Evolutionary conservation across 495 filamentous ascomycete species (phyloP).

Genomic region (Entonaema liquescens): DNA sequence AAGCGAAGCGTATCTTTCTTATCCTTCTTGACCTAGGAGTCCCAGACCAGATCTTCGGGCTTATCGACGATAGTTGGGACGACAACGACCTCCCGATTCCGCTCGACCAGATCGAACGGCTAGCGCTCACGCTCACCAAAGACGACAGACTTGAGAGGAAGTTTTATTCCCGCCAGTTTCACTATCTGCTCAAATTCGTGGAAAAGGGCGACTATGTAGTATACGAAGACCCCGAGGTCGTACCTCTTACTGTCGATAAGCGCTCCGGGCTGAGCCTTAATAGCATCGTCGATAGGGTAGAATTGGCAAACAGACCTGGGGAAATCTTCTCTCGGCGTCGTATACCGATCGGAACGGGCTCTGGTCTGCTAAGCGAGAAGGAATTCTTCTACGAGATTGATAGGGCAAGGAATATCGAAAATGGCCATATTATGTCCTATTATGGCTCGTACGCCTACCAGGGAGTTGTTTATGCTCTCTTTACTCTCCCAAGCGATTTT

Average conservation of each 20-base stretch:
- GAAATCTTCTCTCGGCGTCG: slow-evolving; percentile 74
- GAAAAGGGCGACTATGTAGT: slow-evolving; percentile 73
- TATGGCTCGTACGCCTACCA: slow-evolving; percentile 82
- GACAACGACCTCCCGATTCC: slow-evolving; percentile 88
- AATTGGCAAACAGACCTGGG: slow-evolving; percentile 66
- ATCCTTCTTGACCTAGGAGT: slow-evolving; percentile 81
- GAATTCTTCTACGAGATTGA: slow-evolving; percentile 77
- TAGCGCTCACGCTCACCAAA: slow-evolving; percentile 67
- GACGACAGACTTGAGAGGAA: slow-evolving; percentile 72
- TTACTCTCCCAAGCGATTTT: slow-evolving; percentile 76
- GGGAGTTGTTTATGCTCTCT: slow-evolving; percentile 76
- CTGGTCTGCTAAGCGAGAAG: slow-evolving; percentile 66
- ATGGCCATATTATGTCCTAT: slow-evolving; percentile 82
- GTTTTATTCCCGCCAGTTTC: slow-evolving; percentile 85
- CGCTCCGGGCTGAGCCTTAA: slow-evolving; percentile 61
- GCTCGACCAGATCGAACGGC: slow-evolving; percentile 71
- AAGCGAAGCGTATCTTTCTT: slow-evolving; percentile 81
- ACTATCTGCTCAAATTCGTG: slow-evolving; percentile 77
- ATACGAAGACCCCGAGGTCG: slow-evolving; percentile 79
- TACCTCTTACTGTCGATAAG: slow-evolving; percentile 76
- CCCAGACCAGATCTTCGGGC: slow-evolving; percentile 83
- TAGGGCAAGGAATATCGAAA: slow-evolving; percentile 68
- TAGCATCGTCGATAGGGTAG: slow-evolving; percentile 71
- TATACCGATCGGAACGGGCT: slow-evolving; percentile 67
- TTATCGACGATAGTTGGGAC: slow-evolving; percentile 87